Percentiles rank a stretch among this genome's conserved stretches.
Evolutionary conservation across 495 filamentous ascomycete genomes (phyloP).

Genomic region (Penicillium waksmanii): DNA sequence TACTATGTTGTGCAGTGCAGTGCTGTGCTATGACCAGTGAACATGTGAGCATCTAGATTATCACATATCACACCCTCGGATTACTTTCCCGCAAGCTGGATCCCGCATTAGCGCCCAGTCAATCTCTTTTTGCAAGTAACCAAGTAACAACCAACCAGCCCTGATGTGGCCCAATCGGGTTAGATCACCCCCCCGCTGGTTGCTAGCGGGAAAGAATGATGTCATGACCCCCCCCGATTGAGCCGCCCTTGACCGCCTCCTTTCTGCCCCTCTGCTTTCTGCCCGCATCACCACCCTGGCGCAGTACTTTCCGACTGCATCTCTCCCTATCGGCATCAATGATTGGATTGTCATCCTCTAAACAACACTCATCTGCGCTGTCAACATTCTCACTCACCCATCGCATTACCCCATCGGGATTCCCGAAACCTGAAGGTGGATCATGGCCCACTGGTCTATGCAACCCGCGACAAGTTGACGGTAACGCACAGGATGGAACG

Average conservation of each 20-base stretch:
- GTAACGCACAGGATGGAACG: slow-evolving; percentile 4
- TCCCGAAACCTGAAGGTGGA: slow-evolving; percentile 13
- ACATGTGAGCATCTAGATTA: no score
- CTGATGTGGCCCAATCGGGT: background rate
- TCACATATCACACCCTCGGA: background rate
- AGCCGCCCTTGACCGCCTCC: background rate
- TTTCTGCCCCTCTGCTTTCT: background rate
- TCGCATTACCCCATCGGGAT: slow-evolving; percentile 12
- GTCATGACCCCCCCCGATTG: slow-evolving; percentile 3
- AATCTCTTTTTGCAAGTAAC: background rate
- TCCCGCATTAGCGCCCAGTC: background rate
- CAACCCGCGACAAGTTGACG: slow-evolving; percentile 11
- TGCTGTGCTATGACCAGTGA: no score
- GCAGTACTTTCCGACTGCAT: no score
- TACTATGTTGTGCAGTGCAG: no score
- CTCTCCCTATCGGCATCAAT: no score
- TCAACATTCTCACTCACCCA: background rate
- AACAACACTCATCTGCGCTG: background rate
- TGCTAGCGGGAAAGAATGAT: background rate
- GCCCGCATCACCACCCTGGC: no score
- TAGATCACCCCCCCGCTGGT: background rate
- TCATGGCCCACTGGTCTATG: slow-evolving; percentile 15
- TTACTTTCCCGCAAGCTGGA: background rate
- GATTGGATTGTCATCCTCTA: background rate
- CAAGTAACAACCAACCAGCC: background rate